Base-by-base conservation (phyloP, 768 basidiomycete species). In the Macrolepiota dolichaula region DNA sequence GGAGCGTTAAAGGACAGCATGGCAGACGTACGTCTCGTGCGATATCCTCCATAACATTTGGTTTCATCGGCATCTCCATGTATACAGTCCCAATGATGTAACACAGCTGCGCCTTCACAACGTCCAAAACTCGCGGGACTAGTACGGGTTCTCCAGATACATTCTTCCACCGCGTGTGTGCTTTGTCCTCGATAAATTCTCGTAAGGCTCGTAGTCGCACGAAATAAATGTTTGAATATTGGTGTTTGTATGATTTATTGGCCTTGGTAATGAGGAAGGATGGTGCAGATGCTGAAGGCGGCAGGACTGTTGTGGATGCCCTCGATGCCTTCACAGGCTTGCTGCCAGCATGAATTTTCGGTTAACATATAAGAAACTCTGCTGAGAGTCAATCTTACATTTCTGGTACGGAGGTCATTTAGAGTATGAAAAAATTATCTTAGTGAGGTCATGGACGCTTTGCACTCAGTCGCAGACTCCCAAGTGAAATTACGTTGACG, bases 21-120 rank as follows among this genome's bases (percentile, higher is more conserved):
- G 63, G 53, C 50, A 35, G 61, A 42, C 49, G 51, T 22, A 98
- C 97, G 67, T 99, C 95, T 71, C 92, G 83, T 24, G 89, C 94
- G 65, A 98, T 84, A 64, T 99, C 97, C 67, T 94, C 91, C 63
- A 99, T 81, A n/a, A 99, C 92, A 69, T 98, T 98, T 0, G 96
- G 96, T 70, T 99, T 99, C 55, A 98, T 79, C 9, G 95, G 93
- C 97, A 99, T 99, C 62, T 99, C 95, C 87, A 98, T 89, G 72
- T 98, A 99, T 5, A 98, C 88, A 0, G 97, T 99, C 3, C 97
- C 97, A 57, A 97, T 78, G 63, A 98, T 83, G 72, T 89, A 98
- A 73, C 94, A 97, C 57, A 96, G 77, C 67, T 89, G 79, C 0
- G 89, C 89, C 66, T 93, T 91, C 50, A 86, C 77, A 7, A 98